Evolutionary conservation across 176 grass and related monocot species (phyloP).

Genomic region (Coix lacrymajobi): DNA sequence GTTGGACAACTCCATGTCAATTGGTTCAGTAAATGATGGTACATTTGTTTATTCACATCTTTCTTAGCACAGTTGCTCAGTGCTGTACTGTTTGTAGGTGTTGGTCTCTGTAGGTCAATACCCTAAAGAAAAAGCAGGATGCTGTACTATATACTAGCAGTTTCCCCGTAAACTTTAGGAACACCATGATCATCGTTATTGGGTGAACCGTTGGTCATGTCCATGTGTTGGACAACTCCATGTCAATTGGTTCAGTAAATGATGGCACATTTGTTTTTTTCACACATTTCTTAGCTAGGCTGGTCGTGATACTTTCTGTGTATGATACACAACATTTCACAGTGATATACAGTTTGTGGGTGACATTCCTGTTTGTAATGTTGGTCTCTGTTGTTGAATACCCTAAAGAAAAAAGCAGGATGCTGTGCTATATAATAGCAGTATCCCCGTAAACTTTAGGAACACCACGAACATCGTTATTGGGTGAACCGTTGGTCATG

Average conservation of each 20-base stretch:
- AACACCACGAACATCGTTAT: neutral
- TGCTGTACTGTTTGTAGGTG: neutral
- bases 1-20: conserved; percentile 37
- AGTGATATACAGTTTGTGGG: neutral
- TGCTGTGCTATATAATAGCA: conserved; percentile 9
- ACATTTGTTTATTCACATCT: conserved; percentile 8
- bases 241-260: conserved; percentile 82
- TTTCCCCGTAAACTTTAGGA: conserved; percentile 49
- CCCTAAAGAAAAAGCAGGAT: conserved; percentile 52
- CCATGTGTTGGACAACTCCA: conserved; percentile 44
- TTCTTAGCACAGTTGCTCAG: neutral
- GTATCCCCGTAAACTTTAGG: conserved; percentile 49
- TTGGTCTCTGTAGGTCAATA: neutral
- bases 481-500: conserved; percentile 47
- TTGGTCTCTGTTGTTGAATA: neutral
- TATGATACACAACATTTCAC: neutral
- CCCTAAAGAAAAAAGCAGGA: conserved; percentile 56
- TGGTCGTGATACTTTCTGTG: neutral
- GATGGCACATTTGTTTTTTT: conserved; percentile 37
- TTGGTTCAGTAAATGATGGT: conserved; percentile 78
- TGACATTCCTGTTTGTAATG: neutral
- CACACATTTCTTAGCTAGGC: neutral
- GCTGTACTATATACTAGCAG: conserved; percentile 7
- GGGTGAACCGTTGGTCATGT: conserved; percentile 49
- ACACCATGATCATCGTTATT: conserved; percentile 38